phyloP scores from a whole-genome alignment of 371 early-diverging fungal species.

The Lichtheimia ramosa region DNA sequence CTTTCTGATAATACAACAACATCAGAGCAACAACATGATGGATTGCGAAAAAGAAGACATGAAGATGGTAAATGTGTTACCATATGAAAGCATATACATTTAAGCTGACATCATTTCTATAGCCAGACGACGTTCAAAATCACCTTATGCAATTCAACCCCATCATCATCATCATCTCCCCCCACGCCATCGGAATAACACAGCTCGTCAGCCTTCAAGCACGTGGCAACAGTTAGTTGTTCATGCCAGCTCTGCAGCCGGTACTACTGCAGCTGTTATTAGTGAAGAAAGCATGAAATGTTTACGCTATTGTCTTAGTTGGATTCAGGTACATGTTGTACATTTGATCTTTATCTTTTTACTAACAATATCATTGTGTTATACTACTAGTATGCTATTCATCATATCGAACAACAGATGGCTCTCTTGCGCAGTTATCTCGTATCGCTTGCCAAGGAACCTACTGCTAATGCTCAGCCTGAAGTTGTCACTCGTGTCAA shows the following conservation, averaged over 20 bases:
- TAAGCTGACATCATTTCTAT: not conserved
- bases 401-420: conserved; percentile 79
- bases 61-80: not conserved
- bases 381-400: conserved; percentile 69
- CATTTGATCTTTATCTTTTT: too few species aligned
- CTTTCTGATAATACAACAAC: conserved; percentile 19
- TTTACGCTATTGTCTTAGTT: conserved; percentile 75
- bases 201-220: not conserved
- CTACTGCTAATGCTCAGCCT: conserved; percentile 7
- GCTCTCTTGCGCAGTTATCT: conserved; percentile 64
- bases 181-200: not conserved
- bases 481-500: conserved; percentile 48
- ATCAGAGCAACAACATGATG: conserved; percentile 5
- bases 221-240: conserved; percentile 68
- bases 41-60: conserved; percentile 8
- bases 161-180: not conserved
- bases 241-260: conserved; percentile 62
- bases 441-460: conserved; percentile 45
- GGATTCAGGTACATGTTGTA: conserved; percentile 56
- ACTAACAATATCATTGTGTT: not conserved
- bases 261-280: conserved; percentile 67
- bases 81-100: not conserved
- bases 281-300: conserved; percentile 76
- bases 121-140: not conserved
- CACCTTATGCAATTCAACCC: conserved; percentile 1